phyloP scores from a whole-genome alignment of 2,329 filamentous ascomycete species.

The Sarocladium oryzae region DNA sequence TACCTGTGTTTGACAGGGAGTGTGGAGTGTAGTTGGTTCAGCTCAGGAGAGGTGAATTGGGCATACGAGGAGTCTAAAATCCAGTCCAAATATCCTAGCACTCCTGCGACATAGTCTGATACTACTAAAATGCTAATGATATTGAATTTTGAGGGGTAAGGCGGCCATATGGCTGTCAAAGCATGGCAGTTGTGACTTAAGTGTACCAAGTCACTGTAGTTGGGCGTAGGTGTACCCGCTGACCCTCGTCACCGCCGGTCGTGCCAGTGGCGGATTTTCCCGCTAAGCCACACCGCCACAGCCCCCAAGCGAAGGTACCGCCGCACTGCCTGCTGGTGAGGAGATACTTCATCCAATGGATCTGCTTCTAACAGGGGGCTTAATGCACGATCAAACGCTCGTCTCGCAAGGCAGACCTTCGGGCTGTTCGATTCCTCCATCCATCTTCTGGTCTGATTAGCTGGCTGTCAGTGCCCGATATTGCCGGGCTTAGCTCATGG shows the following conservation, averaged over 20 bases:
- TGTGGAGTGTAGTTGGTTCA: background rate
- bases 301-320: background rate
- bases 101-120: no score
- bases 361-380: background rate
- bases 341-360: background rate
- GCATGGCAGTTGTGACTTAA: background rate
- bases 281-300: constrained; percentile 2
- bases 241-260: background rate
- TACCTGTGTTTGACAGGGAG: background rate
- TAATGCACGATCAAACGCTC: background rate
- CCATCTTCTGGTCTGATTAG: background rate
- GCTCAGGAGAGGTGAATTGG: no score
- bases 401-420: constrained; percentile 1
- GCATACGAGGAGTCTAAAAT: no score
- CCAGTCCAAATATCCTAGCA: no score
- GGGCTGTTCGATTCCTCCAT: constrained; percentile 1
- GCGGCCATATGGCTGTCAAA: no score
- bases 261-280: background rate
- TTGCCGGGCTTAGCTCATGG: no score
- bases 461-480: no score
- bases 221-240: background rate
- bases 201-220: background rate
- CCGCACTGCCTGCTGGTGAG: background rate
- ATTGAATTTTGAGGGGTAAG: no score
- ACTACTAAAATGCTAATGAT: no score